Conservation (phyloP, 257 asterid genomes). For the Eucommia ulmoides region DNA sequence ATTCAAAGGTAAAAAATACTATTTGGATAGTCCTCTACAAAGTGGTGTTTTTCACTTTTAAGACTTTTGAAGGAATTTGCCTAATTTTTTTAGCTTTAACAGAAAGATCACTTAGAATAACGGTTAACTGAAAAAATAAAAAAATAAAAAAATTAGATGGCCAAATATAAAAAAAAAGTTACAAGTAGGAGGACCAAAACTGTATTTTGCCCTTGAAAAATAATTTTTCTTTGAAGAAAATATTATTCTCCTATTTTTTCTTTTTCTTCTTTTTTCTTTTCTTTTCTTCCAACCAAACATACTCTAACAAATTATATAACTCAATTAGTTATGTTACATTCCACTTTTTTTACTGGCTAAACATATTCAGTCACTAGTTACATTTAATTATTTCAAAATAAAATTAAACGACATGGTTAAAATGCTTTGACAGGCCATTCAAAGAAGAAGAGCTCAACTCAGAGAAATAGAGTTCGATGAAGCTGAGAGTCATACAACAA, state of each 20-base stretch:
- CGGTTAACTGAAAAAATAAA: too few species aligned
- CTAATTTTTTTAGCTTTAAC: too few species aligned
- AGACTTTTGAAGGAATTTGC: too few species aligned
- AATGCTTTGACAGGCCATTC: background rate
- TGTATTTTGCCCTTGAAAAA: too few species aligned
- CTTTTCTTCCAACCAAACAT: background rate
- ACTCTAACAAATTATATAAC: background rate
- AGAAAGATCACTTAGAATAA: too few species aligned
- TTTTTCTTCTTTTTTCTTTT: background rate
- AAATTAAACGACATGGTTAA: background rate
- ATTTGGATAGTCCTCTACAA: too few species aligned
- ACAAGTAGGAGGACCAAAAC: too few species aligned
- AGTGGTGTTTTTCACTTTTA: too few species aligned
- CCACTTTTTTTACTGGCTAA: background rate
- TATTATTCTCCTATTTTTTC: background rate
- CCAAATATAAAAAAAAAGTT: too few species aligned
- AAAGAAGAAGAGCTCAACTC: conserved; percentile 1
- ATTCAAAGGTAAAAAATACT: too few species aligned
- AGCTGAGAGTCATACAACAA: background rate
- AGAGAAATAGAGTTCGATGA: background rate
- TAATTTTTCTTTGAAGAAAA: too few species aligned
- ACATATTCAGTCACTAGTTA: background rate
- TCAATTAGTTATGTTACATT: background rate
- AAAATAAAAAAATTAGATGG: too few species aligned
- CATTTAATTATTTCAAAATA: background rate